A percentile compares a stretch with the other conserved stretches of the same genome.
These are phyloP conservation scores for Beta corolliflora DNA, from an alignment of 179 eudicot species.

Conservation along the genomic window DNA sequence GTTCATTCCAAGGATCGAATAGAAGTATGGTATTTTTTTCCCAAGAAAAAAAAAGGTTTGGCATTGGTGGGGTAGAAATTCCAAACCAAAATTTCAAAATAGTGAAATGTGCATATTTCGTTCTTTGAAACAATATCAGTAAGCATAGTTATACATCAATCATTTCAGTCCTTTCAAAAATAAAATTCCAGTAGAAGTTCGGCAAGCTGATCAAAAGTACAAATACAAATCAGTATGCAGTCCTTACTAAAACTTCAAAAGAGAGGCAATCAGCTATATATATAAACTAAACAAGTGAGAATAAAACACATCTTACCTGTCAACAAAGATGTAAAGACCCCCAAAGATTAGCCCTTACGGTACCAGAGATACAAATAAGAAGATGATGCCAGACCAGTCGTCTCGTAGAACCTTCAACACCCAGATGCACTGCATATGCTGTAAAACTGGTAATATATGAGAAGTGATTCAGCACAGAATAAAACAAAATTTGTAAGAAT, in stretches of 20 bases:
- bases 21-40: too few relatives aligned
- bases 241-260: not conserved
- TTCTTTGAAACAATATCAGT: not conserved
- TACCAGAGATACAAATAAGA: not conserved
- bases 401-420: constrained; percentile 9
- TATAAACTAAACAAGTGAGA: too few relatives aligned
- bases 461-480: not conserved
- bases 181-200: not conserved
- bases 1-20: not conserved
- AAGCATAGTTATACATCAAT: not conserved
- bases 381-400: not conserved
- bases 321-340: not conserved
- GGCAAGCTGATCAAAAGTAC: not conserved
- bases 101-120: too few relatives aligned
- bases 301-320: not conserved
- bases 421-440: not conserved
- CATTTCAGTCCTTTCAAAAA: not conserved
- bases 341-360: not conserved
- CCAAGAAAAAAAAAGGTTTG: not conserved
- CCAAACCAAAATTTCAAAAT: not conserved
- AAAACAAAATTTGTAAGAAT: too few relatives aligned
- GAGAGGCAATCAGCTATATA: not conserved
- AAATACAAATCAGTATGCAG: not conserved
- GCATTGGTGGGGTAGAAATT: not conserved
- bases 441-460: not conserved